Evolutionary conservation across 1,284 basidiomycete species (phyloP).

Genomic region (Hypsizygus ulmarius): DNA sequence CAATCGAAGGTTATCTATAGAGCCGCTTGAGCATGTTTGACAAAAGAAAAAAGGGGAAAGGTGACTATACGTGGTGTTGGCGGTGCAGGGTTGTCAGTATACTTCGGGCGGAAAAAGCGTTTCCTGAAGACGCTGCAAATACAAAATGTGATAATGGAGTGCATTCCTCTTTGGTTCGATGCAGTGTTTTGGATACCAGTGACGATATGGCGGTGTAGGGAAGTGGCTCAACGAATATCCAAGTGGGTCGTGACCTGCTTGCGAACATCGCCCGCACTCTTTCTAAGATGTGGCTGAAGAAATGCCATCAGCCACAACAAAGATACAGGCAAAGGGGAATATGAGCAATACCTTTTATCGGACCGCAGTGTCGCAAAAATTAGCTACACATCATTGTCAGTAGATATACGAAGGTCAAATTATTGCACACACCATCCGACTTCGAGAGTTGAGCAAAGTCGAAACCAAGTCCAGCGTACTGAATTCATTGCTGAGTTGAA

Average conservation of each 20-base stretch:
- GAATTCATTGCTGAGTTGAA: conserved; percentile 4
- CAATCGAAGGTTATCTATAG: conserved; percentile 56
- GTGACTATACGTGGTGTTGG: conserved; percentile 46
- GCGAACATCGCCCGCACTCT: conserved; percentile 55
- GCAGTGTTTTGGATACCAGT: conserved; percentile 60
- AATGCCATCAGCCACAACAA: conserved; percentile 11
- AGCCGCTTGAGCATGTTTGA: conserved; percentile 5
- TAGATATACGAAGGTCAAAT: conserved; percentile 6
- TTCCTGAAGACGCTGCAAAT: conserved; percentile 57
- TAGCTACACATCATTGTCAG: conserved; percentile 36
- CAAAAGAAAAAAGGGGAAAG: neutral
- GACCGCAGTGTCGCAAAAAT: conserved; percentile 65
- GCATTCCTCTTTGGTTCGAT: conserved; percentile 56
- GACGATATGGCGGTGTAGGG: conserved; percentile 51
- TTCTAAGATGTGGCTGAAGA: conserved; percentile 42
- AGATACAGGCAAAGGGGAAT: neutral
- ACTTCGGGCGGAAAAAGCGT: conserved; percentile 63
- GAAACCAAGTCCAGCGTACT: conserved; percentile 64
- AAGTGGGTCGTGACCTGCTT: conserved; percentile 53
- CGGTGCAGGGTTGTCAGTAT: conserved; percentile 58
- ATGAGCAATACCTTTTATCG: conserved; percentile 45
- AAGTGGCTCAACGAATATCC: conserved; percentile 63
- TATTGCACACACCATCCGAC: conserved; percentile 44
- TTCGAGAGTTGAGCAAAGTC: conserved; percentile 60
- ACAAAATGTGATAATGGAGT: conserved; percentile 52